phyloP scores from a whole-genome alignment of 2,329 filamentous ascomycete genomes.

The Sporothrix brasiliensis region DNA sequence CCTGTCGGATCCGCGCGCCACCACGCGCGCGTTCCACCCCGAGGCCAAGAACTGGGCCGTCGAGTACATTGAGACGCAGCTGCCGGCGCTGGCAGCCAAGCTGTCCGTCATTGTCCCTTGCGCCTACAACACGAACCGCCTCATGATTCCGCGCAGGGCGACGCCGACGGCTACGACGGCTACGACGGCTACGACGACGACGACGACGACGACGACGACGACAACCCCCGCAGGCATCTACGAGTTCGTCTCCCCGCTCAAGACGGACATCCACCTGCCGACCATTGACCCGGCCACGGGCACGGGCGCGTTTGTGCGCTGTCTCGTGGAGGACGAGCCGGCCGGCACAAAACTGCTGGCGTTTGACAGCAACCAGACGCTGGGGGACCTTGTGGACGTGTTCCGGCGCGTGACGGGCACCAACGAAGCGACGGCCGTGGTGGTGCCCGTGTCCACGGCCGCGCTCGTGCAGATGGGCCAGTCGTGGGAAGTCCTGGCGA shows the following conservation, averaged over 20 bases:
- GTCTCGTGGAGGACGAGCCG: neutral
- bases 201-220: neutral
- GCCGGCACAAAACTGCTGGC: conserved; percentile 3
- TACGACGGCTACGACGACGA: neutral
- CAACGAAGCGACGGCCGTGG: neutral
- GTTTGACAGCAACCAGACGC: neutral
- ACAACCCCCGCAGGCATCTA: neutral
- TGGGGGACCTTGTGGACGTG: neutral
- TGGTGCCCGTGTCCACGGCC: neutral
- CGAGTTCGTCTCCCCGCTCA: neutral
- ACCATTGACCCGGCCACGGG: conserved; percentile 1
- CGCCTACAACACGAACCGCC: conserved; percentile 7
- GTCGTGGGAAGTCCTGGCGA: neutral
- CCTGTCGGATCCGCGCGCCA: neutral
- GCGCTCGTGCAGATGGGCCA: neutral
- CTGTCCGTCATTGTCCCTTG: neutral
- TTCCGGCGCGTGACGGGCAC: neutral
- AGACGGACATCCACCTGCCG: neutral
- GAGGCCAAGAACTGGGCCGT: conserved; percentile 25
- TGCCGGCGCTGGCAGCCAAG: conserved; percentile 9
- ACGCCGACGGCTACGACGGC: neutral
- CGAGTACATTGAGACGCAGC: conserved; percentile 9
- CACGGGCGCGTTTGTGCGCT: neutral
- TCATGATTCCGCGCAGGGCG: neutral
- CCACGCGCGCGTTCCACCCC: conserved; percentile 15